Evolutionary conservation across 140 eudicot genomes (phyloP).

Genomic region (Anethum foeniculum): DNA sequence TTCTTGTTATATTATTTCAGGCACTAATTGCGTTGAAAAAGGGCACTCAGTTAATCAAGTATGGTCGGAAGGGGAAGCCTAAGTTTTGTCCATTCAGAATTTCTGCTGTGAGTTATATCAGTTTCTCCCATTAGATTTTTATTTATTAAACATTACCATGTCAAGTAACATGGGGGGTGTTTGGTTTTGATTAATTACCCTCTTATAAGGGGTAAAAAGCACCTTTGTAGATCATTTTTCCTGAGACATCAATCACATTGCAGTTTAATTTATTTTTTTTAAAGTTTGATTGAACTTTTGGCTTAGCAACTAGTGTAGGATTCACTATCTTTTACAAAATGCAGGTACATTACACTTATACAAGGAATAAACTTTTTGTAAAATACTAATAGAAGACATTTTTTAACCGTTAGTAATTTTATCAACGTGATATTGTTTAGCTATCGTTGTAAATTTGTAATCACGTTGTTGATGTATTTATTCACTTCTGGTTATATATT

Average conservation of each 20-base stretch:
- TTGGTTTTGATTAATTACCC: not conserved
- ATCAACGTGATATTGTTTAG: not conserved
- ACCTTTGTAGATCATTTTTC: not conserved
- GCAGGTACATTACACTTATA: not conserved
- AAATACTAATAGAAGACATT: not conserved
- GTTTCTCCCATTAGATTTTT: slow-evolving; percentile 1
- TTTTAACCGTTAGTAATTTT: not conserved
- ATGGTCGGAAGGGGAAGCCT: slow-evolving; percentile 72
- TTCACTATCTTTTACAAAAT: not conserved
- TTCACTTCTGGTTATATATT: not conserved
- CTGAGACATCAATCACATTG: not conserved
- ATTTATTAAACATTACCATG: not conserved
- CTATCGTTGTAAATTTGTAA: not conserved
- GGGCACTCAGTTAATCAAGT: slow-evolving; percentile 72
- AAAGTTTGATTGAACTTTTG: not conserved
- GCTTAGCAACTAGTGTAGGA: not conserved
- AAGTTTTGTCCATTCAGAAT: slow-evolving; percentile 70
- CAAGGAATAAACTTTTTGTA: not conserved
- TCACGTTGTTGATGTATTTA: not conserved
- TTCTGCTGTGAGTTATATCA: slow-evolving; percentile 43
- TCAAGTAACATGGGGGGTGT: not conserved
- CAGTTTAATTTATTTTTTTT: not conserved
- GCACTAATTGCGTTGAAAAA: slow-evolving; percentile 68
- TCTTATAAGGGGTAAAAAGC: not conserved
- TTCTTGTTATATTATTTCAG: slow-evolving; percentile 24